Evolutionary conservation across 2,329 filamentous ascomycete genomes (phyloP).

Genomic region (Neofusicoccum umdonicola): DNA sequence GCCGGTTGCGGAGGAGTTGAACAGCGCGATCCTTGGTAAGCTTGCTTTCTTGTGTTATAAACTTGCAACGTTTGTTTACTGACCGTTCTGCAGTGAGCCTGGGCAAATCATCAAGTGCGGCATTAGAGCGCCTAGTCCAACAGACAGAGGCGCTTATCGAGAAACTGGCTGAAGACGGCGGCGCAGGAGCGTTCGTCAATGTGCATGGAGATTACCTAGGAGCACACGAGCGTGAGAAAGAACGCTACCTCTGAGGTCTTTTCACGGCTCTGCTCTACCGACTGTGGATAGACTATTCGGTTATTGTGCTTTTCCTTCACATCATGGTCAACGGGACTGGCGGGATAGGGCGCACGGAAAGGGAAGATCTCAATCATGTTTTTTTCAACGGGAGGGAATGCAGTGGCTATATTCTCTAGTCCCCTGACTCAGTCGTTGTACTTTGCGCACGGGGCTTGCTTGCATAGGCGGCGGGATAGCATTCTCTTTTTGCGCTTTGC

Average conservation of each 20-base stretch:
- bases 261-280: background rate
- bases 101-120: slow-evolving; percentile 83
- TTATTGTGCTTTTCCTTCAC: background rate
- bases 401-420: background rate
- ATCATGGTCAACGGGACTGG: background rate
- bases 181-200: slow-evolving; percentile 79
- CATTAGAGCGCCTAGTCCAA: slow-evolving; percentile 79
- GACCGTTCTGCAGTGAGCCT: slow-evolving; percentile 65
- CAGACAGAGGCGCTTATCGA: slow-evolving; percentile 86
- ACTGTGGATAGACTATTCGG: background rate
- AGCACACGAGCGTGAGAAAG: slow-evolving; percentile 13
- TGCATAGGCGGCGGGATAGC: slow-evolving; percentile 3
- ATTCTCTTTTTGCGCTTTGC: background rate
- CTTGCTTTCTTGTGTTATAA: background rate
- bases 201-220: slow-evolving; percentile 35
- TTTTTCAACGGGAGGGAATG: background rate
- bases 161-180: slow-evolving; percentile 74
- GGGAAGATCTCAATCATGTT: background rate
- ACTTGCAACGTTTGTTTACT: slow-evolving; percentile 21
- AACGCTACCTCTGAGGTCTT: background rate
- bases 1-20: slow-evolving; percentile 86
- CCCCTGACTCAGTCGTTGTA: background rate
- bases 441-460: background rate
- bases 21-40: slow-evolving; percentile 82
- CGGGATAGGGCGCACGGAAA: background rate